These are phyloP conservation scores for Acanthamoeba divionensis DNA, from an alignment of 208 protist genomes.

Conservation along the genomic window DNA sequence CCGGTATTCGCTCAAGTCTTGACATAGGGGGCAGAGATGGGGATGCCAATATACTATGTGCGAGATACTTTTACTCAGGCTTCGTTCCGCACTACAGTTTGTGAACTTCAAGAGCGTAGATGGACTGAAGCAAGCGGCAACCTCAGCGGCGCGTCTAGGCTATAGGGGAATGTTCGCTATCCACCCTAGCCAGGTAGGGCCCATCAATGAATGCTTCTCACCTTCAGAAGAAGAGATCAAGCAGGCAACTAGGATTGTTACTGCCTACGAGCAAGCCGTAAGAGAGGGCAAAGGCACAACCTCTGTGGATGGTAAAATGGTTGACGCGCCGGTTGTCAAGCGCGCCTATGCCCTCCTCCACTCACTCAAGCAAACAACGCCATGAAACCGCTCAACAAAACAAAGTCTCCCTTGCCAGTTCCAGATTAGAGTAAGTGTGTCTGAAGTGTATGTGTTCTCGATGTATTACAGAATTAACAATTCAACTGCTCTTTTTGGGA, in stretches of 20 bases:
- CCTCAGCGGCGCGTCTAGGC: neutral
- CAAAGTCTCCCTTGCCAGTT: neutral
- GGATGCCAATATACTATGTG: too few relatives aligned
- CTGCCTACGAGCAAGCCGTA: slow-evolving; percentile 40
- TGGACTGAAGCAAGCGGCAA: neutral
- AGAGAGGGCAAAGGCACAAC: slow-evolving; percentile 41
- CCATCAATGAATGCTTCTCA: slow-evolving; percentile 51
- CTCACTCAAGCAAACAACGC: neutral
- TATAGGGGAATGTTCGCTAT: slow-evolving; percentile 46
- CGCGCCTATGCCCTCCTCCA: slow-evolving; percentile 29
- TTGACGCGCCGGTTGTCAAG: slow-evolving; percentile 49
- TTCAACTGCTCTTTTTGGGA: too few relatives aligned
- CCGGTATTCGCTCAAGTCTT: neutral
- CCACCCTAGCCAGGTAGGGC: slow-evolving; percentile 27
- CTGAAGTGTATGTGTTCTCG: neutral
- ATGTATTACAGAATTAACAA: neutral
- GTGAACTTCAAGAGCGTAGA: slow-evolving; percentile 27
- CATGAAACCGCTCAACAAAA: neutral
- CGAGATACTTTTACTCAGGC: neutral
- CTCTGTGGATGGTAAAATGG: slow-evolving; percentile 47
- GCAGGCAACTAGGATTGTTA: neutral
- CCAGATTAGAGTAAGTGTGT: neutral
- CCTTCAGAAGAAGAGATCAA: slow-evolving; percentile 23
- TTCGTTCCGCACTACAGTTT: neutral
- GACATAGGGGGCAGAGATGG: too few relatives aligned